Percentiles rank a stretch among this genome's conserved stretches.
Evolutionary conservation across 2,329 filamentous ascomycete species (phyloP).

Genomic region (Fusarium luffae): DNA sequence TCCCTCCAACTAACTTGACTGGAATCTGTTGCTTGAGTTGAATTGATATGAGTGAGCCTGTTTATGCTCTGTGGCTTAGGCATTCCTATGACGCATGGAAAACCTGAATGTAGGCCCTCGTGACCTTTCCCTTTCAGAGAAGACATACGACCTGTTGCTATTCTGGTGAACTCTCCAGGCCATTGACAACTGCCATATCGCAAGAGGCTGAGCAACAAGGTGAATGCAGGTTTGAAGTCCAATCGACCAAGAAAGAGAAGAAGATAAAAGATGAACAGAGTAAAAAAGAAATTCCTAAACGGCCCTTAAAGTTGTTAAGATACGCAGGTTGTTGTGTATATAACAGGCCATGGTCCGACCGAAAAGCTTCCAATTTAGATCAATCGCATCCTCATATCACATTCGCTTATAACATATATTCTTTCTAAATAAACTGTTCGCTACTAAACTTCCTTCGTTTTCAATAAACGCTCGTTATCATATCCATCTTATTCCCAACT

Average conservation of each 20-base stretch:
- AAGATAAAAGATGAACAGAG: too few relatives aligned
- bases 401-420: slow-evolving; percentile 24
- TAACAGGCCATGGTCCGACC: neutral
- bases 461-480: neutral
- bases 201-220: slow-evolving; percentile 27
- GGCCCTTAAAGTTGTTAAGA: too few relatives aligned
- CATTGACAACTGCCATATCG: neutral
- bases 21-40: neutral
- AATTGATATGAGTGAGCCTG: neutral
- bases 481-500: neutral
- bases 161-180: slow-evolving; percentile 16
- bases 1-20: neutral
- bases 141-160: slow-evolving; percentile 41
- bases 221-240: neutral
- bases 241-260: too few relatives aligned
- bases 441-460: slow-evolving; percentile 12
- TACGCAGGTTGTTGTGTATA: slow-evolving; percentile 5
- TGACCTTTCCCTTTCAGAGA: neutral
- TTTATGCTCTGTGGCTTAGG: slow-evolving; percentile 17
- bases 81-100: slow-evolving; percentile 19
- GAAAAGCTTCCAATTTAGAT: neutral
- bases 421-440: neutral
- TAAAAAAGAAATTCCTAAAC: neutral
- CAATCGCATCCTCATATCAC: slow-evolving; percentile 12
- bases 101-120: neutral